Base-by-base conservation (phyloP, 192 early-diverging fungal genomes). In the Rhizophagus sp. region DNA sequence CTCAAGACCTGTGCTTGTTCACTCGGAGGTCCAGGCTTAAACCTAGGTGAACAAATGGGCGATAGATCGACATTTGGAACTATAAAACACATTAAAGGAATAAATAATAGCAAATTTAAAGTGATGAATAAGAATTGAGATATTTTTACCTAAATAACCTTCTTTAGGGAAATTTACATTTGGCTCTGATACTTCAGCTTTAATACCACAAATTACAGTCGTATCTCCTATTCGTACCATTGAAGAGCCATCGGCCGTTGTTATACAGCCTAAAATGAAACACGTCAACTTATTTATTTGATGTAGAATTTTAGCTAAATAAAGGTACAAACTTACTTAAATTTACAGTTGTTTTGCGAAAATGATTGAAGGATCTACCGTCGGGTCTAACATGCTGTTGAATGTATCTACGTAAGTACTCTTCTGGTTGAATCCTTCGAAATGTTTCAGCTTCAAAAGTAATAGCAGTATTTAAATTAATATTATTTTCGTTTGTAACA, bases 51-150 rank as follows among this genome's bases (percentile, higher is more conserved):
- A 79, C 94, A 95, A 80, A 98, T 90, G n/a, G 97, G 92, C 50
- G 95, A 93, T 33, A 99, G 85, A 73, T 97, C 96, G 11, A 99
- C 84, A 79, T 98, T 99, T 3, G 96, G 94, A 19, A 96, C 95
- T 91, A 68, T 19, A 63, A 30, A 70, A 62, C 10, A n/a, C 64
- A 2, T 47, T 30, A 30, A 36, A 65, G 6, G 17, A 10, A 12
- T 79, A 25, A 69, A 22, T 41, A 76, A 65, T 49, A 33, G 15
- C 57, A 15, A 12, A 15, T 47, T 34, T 41, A 41, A 41, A 41
- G 39, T 41, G 7, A 41, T 41, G 39, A 41, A 36, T 36, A 41
- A 41, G 34, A 36, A 36, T 36, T 36, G 39, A 24, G 47, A 52
- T 11, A n/a, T 13, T 19, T 44, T 70, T 81, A 94, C 93, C 92